Evolutionary conservation across 1,139 yeast species (phyloP).

Genomic region (Suhomyces panamericanus): DNA sequence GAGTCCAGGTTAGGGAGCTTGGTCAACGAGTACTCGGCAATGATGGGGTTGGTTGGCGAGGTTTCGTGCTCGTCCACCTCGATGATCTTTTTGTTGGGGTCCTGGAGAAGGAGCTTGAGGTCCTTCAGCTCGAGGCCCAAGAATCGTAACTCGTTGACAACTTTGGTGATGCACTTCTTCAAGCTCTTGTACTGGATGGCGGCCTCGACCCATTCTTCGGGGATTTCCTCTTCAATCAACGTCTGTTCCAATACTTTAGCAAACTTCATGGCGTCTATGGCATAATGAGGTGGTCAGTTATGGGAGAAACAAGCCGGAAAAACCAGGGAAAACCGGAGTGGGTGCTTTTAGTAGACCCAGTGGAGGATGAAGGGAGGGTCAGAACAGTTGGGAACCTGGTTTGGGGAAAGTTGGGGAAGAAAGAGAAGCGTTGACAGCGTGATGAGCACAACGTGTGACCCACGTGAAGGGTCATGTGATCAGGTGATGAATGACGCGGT

Average conservation of each 20-base stretch:
- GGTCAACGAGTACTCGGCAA: conserved; percentile 45
- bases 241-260: conserved; percentile 70
- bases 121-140: conserved; percentile 55
- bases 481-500: too few species aligned
- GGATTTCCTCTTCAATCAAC: conserved; percentile 59
- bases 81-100: conserved; percentile 28
- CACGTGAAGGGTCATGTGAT: neutral
- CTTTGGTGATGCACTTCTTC: conserved; percentile 63
- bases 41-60: conserved; percentile 38
- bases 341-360: neutral
- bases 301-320: neutral
- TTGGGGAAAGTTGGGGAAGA: neutral
- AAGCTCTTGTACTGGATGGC: conserved; percentile 73
- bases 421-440: neutral
- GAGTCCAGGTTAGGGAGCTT: conserved; percentile 24
- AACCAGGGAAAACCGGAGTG: neutral
- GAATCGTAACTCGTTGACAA: conserved; percentile 57
- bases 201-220: conserved; percentile 65
- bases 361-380: neutral
- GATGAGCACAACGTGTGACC: neutral
- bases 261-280: conserved; percentile 54
- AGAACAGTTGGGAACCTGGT: neutral
- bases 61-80: conserved; percentile 38
- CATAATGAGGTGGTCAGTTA: neutral
- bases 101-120: conserved; percentile 43